These are phyloP conservation scores for Incumbomyces delicatus DNA, from an alignment of 2,329 filamentous ascomycete genomes.

Conservation along the genomic window DNA sequence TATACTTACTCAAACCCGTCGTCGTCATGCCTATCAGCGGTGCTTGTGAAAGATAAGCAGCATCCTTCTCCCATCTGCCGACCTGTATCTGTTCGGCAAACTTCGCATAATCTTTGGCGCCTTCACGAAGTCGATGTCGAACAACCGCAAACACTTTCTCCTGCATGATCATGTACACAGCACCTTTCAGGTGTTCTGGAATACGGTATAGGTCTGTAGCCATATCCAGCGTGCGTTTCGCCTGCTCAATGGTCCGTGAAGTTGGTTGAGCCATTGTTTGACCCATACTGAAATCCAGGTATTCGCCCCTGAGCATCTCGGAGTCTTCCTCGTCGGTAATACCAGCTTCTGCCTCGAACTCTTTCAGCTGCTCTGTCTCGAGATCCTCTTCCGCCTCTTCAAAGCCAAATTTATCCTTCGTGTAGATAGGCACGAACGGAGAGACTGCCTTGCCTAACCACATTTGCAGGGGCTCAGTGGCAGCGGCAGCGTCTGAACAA, in stretches of 20 bases:
- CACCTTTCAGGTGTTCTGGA: slow-evolving; percentile 45
- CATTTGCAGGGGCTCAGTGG: slow-evolving; percentile 35
- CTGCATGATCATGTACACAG: slow-evolving; percentile 58
- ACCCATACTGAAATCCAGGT: slow-evolving; percentile 33
- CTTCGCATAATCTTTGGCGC: slow-evolving; percentile 42
- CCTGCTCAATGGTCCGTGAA: slow-evolving; percentile 27
- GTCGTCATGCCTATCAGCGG: slow-evolving; percentile 62
- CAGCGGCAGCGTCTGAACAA: slow-evolving; percentile 24
- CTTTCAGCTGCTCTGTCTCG: slow-evolving; percentile 51
- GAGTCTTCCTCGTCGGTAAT: slow-evolving; percentile 44
- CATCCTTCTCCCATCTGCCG: slow-evolving; percentile 50
- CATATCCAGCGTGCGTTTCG: slow-evolving; percentile 24
- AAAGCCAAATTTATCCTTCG: slow-evolving; percentile 42
- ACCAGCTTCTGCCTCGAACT: slow-evolving; percentile 49
- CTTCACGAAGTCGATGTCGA: slow-evolving; percentile 36
- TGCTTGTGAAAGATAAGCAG: slow-evolving; percentile 50
- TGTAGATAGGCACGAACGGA: slow-evolving; percentile 35
- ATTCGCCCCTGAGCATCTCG: slow-evolving; percentile 42
- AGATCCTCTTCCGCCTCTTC: slow-evolving; percentile 52
- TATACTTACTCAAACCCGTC: slow-evolving; percentile 72
- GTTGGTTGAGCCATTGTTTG: slow-evolving; percentile 24
- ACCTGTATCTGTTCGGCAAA: slow-evolving; percentile 46
- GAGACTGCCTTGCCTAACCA: slow-evolving; percentile 49
- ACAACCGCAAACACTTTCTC: slow-evolving; percentile 42
- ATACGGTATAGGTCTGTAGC: slow-evolving; percentile 53